Evolutionary conservation across 768 basidiomycete species (phyloP).

Genomic region (Leccinellum albellum): DNA sequence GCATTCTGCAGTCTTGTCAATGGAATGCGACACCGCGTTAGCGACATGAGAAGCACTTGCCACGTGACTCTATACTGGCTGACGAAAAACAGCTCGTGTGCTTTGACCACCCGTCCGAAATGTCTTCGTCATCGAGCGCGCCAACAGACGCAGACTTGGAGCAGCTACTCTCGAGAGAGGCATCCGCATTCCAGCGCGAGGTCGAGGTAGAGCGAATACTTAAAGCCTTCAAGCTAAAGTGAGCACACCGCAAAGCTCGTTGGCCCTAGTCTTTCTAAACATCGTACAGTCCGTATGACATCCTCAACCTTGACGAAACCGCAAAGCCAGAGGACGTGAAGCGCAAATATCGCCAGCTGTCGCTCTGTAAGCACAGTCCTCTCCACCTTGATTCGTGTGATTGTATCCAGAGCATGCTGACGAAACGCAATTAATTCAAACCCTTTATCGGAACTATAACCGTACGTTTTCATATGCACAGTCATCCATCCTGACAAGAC

Average conservation of each 20-base stretch:
- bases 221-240: constrained; percentile 96
- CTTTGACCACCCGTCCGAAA: constrained; percentile 4
- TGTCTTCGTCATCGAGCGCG: constrained; percentile 18
- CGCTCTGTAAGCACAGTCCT: constrained; percentile 60
- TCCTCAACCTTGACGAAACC: constrained; percentile 72
- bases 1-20: constrained; percentile 1
- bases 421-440: constrained; percentile 8
- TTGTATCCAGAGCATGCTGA: constrained; percentile 20
- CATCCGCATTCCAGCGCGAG: constrained; percentile 82
- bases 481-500: constrained; percentile 99
- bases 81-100: not conserved
- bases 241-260: constrained; percentile 27
- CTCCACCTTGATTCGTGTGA: not conserved
- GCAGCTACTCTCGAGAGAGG: constrained; percentile 73
- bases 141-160: constrained; percentile 61
- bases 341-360: constrained; percentile 81
- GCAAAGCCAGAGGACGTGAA: constrained; percentile 82
- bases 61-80: constrained; percentile 20
- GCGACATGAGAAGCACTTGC: not conserved
- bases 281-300: constrained; percentile 81
- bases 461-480: constrained; percentile 47
- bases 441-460: not conserved
- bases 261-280: not conserved
- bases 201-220: constrained; percentile 89
- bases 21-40: not conserved